These are phyloP conservation scores for Pestalotiopsis sp. DNA, from an alignment of 2,329 filamentous ascomycete genomes.

Conservation along the genomic window DNA sequence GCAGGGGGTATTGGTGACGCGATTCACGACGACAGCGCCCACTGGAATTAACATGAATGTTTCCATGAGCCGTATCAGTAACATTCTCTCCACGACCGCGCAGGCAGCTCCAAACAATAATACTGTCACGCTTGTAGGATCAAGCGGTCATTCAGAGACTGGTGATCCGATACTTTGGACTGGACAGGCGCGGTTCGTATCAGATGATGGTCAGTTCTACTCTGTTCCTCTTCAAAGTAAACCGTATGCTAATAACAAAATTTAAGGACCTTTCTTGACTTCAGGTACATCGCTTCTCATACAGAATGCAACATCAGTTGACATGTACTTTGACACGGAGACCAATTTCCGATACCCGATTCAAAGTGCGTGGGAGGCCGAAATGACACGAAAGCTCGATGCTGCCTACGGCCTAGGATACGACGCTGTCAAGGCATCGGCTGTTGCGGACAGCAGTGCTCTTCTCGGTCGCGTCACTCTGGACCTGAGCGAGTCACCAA, in stretches of 20 bases:
- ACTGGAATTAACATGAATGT: conserved; percentile 23
- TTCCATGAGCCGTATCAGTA: conserved; percentile 20
- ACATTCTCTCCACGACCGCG: conserved; percentile 17
- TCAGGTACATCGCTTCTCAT: too few species aligned
- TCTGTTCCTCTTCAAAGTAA: neutral
- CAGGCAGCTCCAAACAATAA: conserved; percentile 22
- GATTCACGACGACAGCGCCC: conserved; percentile 18
- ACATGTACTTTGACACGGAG: too few species aligned
- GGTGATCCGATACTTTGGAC: conserved; percentile 14
- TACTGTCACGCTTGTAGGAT: conserved; percentile 22
- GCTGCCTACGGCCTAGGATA: too few species aligned
- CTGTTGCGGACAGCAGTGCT: too few species aligned
- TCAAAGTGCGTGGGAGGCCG: too few species aligned
- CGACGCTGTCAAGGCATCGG: too few species aligned
- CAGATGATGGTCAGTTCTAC: neutral
- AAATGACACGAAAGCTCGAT: too few species aligned
- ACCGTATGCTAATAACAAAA: too few species aligned
- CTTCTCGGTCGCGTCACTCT: conserved; percentile 22
- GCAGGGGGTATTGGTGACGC: conserved; percentile 39
- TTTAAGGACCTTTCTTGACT: too few species aligned
- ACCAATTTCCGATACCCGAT: too few species aligned
- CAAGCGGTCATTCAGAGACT: conserved; percentile 19
- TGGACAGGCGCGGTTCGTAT: neutral
- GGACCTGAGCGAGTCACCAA: conserved; percentile 17
- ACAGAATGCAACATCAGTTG: too few species aligned